phyloP scores from a whole-genome alignment of 2,329 filamentous ascomycete species.

The Colletotrichum musicola region DNA sequence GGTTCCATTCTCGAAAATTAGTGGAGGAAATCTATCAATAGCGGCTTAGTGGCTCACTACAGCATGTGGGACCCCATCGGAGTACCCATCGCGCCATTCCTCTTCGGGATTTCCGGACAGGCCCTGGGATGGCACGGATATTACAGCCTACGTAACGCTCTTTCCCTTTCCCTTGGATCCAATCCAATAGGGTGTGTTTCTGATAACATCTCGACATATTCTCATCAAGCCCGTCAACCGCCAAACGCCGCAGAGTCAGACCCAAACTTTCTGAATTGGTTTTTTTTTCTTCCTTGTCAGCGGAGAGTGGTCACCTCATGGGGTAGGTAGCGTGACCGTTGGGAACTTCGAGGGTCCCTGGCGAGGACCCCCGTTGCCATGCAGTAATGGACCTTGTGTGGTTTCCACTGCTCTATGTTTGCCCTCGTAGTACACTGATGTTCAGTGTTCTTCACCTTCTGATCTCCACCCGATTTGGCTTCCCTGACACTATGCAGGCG shows the following conservation, averaged over 20 bases:
- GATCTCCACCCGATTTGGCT: neutral
- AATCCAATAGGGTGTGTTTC: neutral
- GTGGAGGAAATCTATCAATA: constrained; percentile 24
- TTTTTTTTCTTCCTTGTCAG: neutral
- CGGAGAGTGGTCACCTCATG: neutral
- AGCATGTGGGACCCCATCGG: constrained; percentile 6
- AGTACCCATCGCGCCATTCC: constrained; percentile 7
- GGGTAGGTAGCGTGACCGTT: too few species aligned
- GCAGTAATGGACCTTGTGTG: too few species aligned
- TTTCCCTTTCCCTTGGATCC: neutral
- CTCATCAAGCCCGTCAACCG: neutral
- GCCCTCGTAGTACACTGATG: too few species aligned
- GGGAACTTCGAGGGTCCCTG: too few species aligned
- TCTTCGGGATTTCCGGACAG: constrained; percentile 18
- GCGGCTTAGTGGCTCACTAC: constrained; percentile 15
- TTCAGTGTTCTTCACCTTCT: neutral
- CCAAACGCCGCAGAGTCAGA: neutral
- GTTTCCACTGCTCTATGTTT: constrained; percentile 12
- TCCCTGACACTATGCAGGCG: neutral
- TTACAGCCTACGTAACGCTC: constrained; percentile 34
- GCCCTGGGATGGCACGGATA: constrained; percentile 33
- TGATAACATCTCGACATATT: neutral
- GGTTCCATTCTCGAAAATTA: constrained; percentile 17
- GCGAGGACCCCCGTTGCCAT: too few species aligned
- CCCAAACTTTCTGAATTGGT: neutral